A percentile compares a stretch with the other conserved stretches of the same genome.
These are phyloP conservation scores for Suillus americanus DNA, from an alignment of 768 basidiomycete species.

Conservation along the genomic window DNA sequence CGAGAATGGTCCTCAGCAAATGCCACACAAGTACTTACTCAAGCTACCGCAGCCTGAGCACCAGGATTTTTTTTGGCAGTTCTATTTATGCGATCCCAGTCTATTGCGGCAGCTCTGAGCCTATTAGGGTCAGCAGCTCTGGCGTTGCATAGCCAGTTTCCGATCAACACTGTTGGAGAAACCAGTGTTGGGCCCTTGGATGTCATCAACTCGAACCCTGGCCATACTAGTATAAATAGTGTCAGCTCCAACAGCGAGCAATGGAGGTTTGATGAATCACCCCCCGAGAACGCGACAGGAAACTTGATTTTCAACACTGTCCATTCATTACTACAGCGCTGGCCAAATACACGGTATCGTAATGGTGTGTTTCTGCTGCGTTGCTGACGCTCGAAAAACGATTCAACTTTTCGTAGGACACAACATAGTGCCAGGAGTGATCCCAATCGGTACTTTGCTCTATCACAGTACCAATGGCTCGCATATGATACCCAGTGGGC, in stretches of 20 bases:
- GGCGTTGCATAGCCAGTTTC: background rate
- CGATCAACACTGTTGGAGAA: background rate
- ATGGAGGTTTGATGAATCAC: constrained; percentile 22
- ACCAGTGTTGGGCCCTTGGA: background rate
- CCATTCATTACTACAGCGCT: constrained; percentile 35
- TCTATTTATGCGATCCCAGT: background rate
- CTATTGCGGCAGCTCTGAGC: background rate
- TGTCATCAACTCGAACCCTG: background rate
- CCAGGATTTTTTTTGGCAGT: background rate
- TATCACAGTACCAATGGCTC: constrained; percentile 29
- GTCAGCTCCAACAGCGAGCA: background rate
- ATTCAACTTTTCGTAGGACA: too few relatives aligned
- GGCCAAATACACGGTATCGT: constrained; percentile 38
- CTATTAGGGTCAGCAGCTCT: background rate
- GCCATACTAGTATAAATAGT: too few relatives aligned
- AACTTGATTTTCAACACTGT: constrained; percentile 36
- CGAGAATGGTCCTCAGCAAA: too few relatives aligned
- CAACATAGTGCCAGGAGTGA: too few relatives aligned
- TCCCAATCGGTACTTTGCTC: constrained; percentile 11
- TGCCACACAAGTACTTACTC: too few relatives aligned
- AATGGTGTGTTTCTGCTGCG: constrained; percentile 22
- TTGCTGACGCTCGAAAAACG: background rate
- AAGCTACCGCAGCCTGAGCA: background rate
- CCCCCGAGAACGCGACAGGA: constrained; percentile 27
- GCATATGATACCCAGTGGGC: constrained; percentile 23